Conservation (phyloP, 2,329 filamentous ascomycete genomes). For the Botrytis cinerea region DNA sequence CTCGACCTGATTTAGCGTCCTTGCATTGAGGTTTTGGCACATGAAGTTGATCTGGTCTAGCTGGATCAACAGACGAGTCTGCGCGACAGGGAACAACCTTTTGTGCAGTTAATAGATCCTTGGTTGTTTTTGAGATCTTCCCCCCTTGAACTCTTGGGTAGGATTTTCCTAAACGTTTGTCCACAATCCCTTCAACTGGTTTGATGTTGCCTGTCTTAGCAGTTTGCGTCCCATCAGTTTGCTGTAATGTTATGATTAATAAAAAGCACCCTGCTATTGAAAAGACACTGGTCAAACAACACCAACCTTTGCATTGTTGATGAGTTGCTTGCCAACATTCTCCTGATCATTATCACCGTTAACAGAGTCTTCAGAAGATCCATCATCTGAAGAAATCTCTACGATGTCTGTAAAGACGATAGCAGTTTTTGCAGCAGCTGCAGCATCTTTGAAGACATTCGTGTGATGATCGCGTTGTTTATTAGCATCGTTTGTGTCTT, state of each 20-base stretch:
- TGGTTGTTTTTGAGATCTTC: background rate
- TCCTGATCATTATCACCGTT: background rate
- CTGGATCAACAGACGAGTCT: too few relatives aligned
- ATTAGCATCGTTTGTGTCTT: background rate
- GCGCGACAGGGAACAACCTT: background rate
- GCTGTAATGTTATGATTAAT: background rate
- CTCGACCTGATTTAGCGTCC: background rate
- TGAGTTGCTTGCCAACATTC: background rate
- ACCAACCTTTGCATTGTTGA: background rate
- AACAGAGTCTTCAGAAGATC: background rate
- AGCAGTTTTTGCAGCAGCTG: background rate
- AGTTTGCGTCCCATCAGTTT: background rate
- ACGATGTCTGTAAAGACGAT: background rate
- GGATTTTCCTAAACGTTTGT: background rate
- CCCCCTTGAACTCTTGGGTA: slow-evolving; percentile 8
- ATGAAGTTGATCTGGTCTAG: background rate
- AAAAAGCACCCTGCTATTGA: background rate
- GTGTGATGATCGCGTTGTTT: background rate
- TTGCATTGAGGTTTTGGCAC: background rate
- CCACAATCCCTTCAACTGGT: background rate
- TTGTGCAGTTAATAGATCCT: background rate
- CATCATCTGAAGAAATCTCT: slow-evolving; percentile 13
- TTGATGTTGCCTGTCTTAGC: background rate
- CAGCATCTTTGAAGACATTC: background rate
- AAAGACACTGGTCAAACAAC: background rate